phyloP scores from a whole-genome alignment of 257 asterid species.

The Buddleja alternifolia region DNA sequence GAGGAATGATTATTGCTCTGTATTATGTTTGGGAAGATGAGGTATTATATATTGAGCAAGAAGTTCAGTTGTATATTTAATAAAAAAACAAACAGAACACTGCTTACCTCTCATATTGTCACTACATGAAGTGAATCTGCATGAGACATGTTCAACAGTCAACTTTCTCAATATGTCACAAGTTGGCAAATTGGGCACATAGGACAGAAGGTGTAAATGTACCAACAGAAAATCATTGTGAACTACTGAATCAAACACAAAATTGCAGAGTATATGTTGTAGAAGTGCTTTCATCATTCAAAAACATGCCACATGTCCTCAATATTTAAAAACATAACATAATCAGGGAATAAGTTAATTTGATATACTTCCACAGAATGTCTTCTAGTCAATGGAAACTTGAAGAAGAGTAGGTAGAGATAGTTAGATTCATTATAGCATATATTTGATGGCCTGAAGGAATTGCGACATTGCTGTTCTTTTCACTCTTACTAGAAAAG shows the following conservation, averaged over 20 bases:
- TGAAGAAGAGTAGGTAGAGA: too few relatives aligned
- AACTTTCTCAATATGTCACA: conserved; percentile 1
- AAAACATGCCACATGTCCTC: conserved; percentile 31
- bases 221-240: not conserved
- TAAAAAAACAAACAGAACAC: conserved; percentile 16
- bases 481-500: too few relatives aligned
- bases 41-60: conserved; percentile 13
- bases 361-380: too few relatives aligned
- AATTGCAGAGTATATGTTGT: not conserved
- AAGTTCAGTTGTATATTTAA: not conserved
- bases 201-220: conserved; percentile 1
- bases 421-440: too few relatives aligned
- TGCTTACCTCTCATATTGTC: conserved; percentile 8
- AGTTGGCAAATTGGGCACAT: conserved; percentile 29
- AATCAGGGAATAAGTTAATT: too few relatives aligned
- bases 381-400: too few relatives aligned
- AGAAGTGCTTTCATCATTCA: not conserved
- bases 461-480: too few relatives aligned
- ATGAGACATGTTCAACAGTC: conserved; percentile 10
- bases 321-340: not conserved
- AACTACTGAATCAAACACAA: conserved; percentile 20
- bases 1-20: too few relatives aligned
- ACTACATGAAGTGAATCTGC: conserved; percentile 6
- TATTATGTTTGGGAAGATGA: too few relatives aligned
- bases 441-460: too few relatives aligned